Evolutionary conservation across 257 asterid genomes (phyloP).

Genomic region (Petunia secreta): DNA sequence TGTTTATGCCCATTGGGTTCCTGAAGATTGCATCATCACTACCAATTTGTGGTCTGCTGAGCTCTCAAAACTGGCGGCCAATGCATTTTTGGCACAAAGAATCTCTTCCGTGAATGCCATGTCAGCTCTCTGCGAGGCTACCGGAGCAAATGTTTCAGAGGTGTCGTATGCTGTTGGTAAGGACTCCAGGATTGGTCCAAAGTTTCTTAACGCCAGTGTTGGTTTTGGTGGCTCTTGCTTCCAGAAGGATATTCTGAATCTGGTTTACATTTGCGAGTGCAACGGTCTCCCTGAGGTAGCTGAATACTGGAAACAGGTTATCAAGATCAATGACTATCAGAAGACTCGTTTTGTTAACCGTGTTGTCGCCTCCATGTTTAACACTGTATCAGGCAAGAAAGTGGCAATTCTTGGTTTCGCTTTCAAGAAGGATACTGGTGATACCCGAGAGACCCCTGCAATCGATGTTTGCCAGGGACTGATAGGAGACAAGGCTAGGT

Average conservation of each 20-base stretch:
- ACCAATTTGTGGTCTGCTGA: constrained; percentile 31
- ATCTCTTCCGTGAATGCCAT: constrained; percentile 28
- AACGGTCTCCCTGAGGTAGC: constrained; percentile 21
- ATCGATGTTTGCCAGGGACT: constrained; percentile 30
- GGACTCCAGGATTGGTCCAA: constrained; percentile 26
- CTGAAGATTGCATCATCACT: constrained; percentile 24
- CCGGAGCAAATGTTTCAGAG: constrained; percentile 27
- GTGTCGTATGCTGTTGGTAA: constrained; percentile 27
- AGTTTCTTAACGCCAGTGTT: constrained; percentile 29
- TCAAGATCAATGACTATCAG: constrained; percentile 29
- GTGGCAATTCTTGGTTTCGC: constrained; percentile 23
- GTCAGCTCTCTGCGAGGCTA: constrained; percentile 33
- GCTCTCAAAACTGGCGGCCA: constrained; percentile 27
- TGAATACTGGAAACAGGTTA: constrained; percentile 25
- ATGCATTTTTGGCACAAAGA: constrained; percentile 30
- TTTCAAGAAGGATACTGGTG: constrained; percentile 30
- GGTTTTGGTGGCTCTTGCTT: constrained; percentile 26
- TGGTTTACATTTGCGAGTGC: constrained; percentile 28
- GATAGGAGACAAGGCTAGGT: constrained; percentile 19
- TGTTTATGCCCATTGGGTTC: constrained; percentile 27
- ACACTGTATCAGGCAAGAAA: constrained; percentile 25
- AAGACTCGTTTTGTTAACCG: constrained; percentile 22
- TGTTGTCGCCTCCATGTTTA: constrained; percentile 25
- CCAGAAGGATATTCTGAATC: constrained; percentile 26
- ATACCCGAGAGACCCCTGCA: constrained; percentile 25